Base-by-base conservation (phyloP, 768 basidiomycete genomes). In the Imleria badia region DNA sequence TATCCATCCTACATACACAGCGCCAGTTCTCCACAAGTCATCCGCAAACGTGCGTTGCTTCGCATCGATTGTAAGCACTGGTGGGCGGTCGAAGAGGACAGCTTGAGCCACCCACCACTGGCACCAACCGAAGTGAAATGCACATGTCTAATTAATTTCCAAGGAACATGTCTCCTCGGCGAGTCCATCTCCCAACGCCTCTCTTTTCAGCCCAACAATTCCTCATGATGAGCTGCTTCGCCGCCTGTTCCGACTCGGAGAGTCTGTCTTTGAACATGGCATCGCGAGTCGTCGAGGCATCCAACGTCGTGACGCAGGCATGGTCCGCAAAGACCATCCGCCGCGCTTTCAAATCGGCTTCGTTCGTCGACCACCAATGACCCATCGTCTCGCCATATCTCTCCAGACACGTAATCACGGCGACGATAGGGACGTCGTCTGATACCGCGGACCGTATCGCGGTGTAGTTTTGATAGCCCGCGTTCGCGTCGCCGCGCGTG, bases 301-400 rank as follows among this genome's bases (percentile, higher is more conserved):
- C 64, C 49, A 71, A 54, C 3, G 75, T 71, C 1, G 76, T 75
- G 44, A 78, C 67, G 38, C 77, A 78, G 9, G 72, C 76, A 23
- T 75, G 69, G 11, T 70, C 73, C 2, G 66, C 60, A 10, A 76
- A 76, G 1, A 61, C 51, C 64, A 79, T 79, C 12, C 65, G 62
- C 34, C 72, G 54, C 5, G 52, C 52, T 38, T 64, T 65, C 45
- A 79, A 68, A 20, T 55, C 56, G n/a, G 55, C 56, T 48, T 75
- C 56, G 58, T 77, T 76, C 40, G 60, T 56, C 31, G 56, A 58
- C 77, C 76, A 78, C 77, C 78, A 79, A 39, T 66, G 65, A 15
- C 58, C 63, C 67, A 73, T 75, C 45, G 67, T 58, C 17, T 63
- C 59, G 17, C 65, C 40, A 31, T 66, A 68, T 35, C 64, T 65